Base-by-base conservation (phyloP, 805 yeast genomes). In the Scheffersomyces stipitis region DNA sequence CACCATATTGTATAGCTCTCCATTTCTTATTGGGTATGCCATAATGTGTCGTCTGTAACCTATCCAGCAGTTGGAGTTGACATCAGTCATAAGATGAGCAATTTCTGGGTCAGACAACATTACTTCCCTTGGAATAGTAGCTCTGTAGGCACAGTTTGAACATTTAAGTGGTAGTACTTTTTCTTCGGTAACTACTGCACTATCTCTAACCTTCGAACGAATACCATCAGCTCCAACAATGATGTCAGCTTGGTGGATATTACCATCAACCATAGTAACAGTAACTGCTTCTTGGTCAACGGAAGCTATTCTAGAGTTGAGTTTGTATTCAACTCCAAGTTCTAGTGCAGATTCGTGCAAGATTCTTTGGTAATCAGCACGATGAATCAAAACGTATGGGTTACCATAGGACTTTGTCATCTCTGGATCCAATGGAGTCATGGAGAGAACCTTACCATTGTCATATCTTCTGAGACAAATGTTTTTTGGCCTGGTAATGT, bases 1-100 rank as follows among this genome's bases (percentile, higher is more conserved):
- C 9, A 48, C 52, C 18, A 40, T 33, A 27, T 40, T 40, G 38
- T 37, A 40, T 34, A 31, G 26, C 38, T 48, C 50, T 15, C 44
- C 46, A 20, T 48, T 34, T 13, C 49, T 29, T 28, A 46, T 43
- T 15, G 52, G 49, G 15, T 48, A 48, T 15, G 47, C 37, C 32
- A 48, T 46, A 12, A 48, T 34, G 31, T 48, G 49, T 30, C 38
- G 40, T 27, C 42, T 44, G 29, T 41, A 46, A 24, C 50, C 52
- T 20, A 48, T 48, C 36, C 51, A 46, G 29, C 42, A 46, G 22
- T 48, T 46, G 20, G 44, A 30, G 30, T 48, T 41, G 34, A 44
- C 33, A 42, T 48, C 52, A n/a, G 37, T 28, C 31, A 48, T 36
- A 3, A 46, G 38, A 26, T 41, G 40, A 16, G 45, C 47, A 22